Evolutionary conservation across 2,329 filamentous ascomycete genomes (phyloP).

Genomic region (Aspergillus novofumigatus): DNA sequence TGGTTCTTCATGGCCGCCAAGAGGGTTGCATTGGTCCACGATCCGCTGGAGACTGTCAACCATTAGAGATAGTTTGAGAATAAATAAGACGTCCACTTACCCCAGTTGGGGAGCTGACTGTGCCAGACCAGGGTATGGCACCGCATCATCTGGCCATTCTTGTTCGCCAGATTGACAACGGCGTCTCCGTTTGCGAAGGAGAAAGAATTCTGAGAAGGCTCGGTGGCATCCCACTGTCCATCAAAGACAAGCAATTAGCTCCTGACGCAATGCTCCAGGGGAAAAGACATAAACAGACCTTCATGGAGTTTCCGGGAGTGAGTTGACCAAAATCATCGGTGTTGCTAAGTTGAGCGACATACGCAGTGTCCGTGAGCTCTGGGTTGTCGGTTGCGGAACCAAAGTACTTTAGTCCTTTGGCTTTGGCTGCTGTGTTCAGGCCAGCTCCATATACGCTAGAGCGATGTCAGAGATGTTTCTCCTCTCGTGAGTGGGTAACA

Average conservation of each 20-base stretch:
- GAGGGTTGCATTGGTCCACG: slow-evolving; percentile 58
- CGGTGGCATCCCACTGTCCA: slow-evolving; percentile 57
- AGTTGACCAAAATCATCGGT: slow-evolving; percentile 61
- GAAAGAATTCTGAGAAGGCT: slow-evolving; percentile 56
- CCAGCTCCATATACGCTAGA: slow-evolving; percentile 19
- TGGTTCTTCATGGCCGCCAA: slow-evolving; percentile 50
- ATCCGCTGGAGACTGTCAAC: slow-evolving; percentile 37
- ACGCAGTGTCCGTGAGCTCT: slow-evolving; percentile 52
- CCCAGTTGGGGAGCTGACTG: slow-evolving; percentile 50
- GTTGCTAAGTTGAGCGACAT: slow-evolving; percentile 55
- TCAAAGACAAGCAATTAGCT: background rate
- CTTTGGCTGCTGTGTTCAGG: slow-evolving; percentile 41
- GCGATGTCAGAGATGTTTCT: background rate
- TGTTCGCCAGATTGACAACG: slow-evolving; percentile 38
- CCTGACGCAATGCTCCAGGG: background rate
- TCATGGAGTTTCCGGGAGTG: slow-evolving; percentile 61
- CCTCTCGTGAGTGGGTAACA: background rate
- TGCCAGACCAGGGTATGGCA: slow-evolving; percentile 60
- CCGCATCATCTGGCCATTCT: slow-evolving; percentile 48
- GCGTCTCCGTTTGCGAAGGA: slow-evolving; percentile 55
- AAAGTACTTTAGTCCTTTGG: slow-evolving; percentile 54
- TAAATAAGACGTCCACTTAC: slow-evolving; percentile 36
- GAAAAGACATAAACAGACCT: slow-evolving; percentile 27
- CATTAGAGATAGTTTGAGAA: background rate
- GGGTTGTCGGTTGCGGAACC: slow-evolving; percentile 57